Evolutionary conservation across 495 filamentous ascomycete genomes (phyloP).

Genomic region (Hypomontagnella submonticulosa): DNA sequence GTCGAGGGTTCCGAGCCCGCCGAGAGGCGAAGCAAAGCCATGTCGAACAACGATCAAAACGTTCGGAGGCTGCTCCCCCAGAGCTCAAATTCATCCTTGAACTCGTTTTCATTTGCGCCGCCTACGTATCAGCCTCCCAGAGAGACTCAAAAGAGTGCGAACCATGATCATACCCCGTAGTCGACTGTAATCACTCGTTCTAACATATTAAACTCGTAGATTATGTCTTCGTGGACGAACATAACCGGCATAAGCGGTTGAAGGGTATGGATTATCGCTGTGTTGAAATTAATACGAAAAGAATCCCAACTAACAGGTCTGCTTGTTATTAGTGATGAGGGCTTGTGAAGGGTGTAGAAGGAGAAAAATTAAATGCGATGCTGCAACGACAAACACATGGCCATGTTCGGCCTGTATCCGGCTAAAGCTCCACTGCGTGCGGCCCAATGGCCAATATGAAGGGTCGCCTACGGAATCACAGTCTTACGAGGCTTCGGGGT

Average conservation of each 20-base stretch:
- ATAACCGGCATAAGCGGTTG: constrained; percentile 95
- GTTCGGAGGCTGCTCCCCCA: constrained; percentile 68
- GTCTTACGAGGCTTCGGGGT: constrained; percentile 58
- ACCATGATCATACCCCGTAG: constrained; percentile 23
- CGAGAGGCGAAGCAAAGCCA: constrained; percentile 41
- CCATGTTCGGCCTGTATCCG: constrained; percentile 94
- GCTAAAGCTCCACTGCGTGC: constrained; percentile 91
- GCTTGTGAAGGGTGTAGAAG: constrained; percentile 96
- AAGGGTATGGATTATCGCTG: constrained; percentile 74
- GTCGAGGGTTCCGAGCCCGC: constrained; percentile 38
- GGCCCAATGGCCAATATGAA: constrained; percentile 89
- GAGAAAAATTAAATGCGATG: constrained; percentile 95
- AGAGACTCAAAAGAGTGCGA: constrained; percentile 75
- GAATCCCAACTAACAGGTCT: constrained; percentile 27
- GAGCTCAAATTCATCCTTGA: constrained; percentile 61
- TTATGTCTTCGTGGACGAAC: constrained; percentile 99
- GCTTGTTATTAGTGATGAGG: constrained; percentile 81
- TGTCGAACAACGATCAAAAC: constrained; percentile 67
- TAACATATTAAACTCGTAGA: constrained; percentile 63
- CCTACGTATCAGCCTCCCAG: constrained; percentile 64
- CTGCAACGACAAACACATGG: constrained; percentile 97
- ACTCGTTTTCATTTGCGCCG: constrained; percentile 69
- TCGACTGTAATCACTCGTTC: constrained; percentile 19
- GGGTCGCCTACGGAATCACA: constrained; percentile 66
- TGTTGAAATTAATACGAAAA: constrained; percentile 6